A percentile compares a stretch with the other conserved stretches of the same genome.
These are phyloP conservation scores for Cordyceps tenuipes DNA, from an alignment of 2,329 filamentous ascomycete genomes.

Conservation along the genomic window DNA sequence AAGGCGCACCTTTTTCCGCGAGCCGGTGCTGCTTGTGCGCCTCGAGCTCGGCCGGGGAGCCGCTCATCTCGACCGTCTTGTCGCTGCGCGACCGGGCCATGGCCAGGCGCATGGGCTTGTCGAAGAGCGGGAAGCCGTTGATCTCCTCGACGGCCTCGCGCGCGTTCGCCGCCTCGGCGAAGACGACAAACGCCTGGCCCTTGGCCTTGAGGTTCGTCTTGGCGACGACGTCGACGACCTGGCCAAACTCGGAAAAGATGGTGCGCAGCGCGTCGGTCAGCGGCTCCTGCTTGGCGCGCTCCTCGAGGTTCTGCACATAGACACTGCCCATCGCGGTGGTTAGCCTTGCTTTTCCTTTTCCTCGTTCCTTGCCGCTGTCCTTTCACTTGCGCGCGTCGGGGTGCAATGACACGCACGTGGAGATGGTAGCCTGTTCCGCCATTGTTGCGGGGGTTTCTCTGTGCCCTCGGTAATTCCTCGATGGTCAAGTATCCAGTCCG, in stretches of 20 bases:
- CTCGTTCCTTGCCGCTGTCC: background rate
- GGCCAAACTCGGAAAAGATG: constrained; percentile 85
- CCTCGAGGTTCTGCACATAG: constrained; percentile 79
- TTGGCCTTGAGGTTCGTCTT: constrained; percentile 88
- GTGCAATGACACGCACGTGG: constrained; percentile 71
- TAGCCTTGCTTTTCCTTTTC: constrained; percentile 12
- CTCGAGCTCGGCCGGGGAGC: constrained; percentile 76
- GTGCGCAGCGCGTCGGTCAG: constrained; percentile 65
- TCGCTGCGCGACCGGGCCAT: constrained; percentile 80
- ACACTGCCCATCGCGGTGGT: constrained; percentile 39
- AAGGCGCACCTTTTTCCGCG: constrained; percentile 91
- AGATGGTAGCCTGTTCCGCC: constrained; percentile 40
- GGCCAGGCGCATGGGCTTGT: constrained; percentile 79
- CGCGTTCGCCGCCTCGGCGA: constrained; percentile 72
- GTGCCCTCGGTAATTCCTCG: background rate
- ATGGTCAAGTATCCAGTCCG: background rate
- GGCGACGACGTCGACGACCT: constrained; percentile 73
- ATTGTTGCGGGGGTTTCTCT: constrained; percentile 18
- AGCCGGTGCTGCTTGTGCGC: constrained; percentile 73
- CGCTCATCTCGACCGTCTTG: constrained; percentile 68
- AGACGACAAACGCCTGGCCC: constrained; percentile 93
- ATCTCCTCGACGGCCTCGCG: constrained; percentile 76
- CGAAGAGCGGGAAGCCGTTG: constrained; percentile 87
- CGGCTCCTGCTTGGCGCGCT: constrained; percentile 74
- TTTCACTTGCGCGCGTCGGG: constrained; percentile 42